Evolutionary conservation across 352 stramenopile genomes (phyloP), one percentile per base, ranked within the genome.

Genomic region (Pythium dissimile): DNA sequence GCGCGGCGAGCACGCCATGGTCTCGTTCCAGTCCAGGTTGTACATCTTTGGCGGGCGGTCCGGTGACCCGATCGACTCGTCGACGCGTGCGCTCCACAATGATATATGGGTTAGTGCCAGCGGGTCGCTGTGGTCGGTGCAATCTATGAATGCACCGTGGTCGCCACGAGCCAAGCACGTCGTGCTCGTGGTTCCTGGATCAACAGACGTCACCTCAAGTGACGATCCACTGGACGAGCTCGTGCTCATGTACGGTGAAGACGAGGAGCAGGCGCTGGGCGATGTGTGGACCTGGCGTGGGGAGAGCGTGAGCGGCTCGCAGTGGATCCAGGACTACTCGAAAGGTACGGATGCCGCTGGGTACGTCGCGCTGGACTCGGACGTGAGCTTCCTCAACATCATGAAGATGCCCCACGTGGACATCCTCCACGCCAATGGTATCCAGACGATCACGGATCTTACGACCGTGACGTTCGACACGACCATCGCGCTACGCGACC

Each of bases 371-470:
- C 64, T 73, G 0, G 69, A 59, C 23, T 86, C 77, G 38, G 64
- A 71, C 44, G 74, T 91, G 35, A 54, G 63, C 3, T 77, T 73
- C 47, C 44, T 91, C 12, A 66, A 62, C 28, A 75, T 67, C 18
- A 82, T 97, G 53, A 77, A 66, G 4, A 54, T 69, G 24, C 41
- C 66, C 0, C 67, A 95, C 46, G 72, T 84, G 7, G n/a, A 55
- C 1, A 61, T 67, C 7, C 72, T 98, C 34, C 55, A 74, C 34
- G 46, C 42, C 27, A 72, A 67, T 8, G 84, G 87, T 15, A 71
- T 98, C 26, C 65, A 75, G 10, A 89, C 76, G 27, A 88, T 98
- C 54, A 45, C 58, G 32, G 86, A 98, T 21, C 77, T 98, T 12
- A 84, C 78, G 12, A 50, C 60, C 12, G 38, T 91, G 4, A 50